These are phyloP conservation scores for Aspergillus sp. DNA, from an alignment of 2,329 filamentous ascomycete species.

Conservation along the genomic window DNA sequence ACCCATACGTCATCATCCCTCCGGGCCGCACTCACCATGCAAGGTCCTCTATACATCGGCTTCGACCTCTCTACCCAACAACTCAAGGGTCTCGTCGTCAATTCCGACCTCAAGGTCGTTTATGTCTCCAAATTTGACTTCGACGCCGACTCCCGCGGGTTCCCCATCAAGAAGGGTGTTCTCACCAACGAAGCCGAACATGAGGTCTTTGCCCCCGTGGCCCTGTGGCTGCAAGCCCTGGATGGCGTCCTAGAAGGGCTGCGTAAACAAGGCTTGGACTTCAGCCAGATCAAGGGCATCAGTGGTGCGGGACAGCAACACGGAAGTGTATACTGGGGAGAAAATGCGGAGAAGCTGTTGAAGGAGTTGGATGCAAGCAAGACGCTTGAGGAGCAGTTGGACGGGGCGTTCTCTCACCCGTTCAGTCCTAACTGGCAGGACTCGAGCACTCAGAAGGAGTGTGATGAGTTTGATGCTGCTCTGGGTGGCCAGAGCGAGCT, in stretches of 20 bases:
- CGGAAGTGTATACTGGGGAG: slow-evolving; percentile 92
- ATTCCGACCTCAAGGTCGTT: slow-evolving; percentile 76
- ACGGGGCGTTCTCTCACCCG: slow-evolving; percentile 74
- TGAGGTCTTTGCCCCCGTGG: slow-evolving; percentile 90
- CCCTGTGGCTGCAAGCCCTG: slow-evolving; percentile 90
- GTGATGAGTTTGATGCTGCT: slow-evolving; percentile 78
- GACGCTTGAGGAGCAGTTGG: slow-evolving; percentile 72
- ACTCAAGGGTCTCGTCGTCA: slow-evolving; percentile 88
- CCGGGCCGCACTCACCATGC: slow-evolving; percentile 36
- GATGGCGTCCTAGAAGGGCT: slow-evolving; percentile 80
- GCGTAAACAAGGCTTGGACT: slow-evolving; percentile 68
- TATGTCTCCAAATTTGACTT: slow-evolving; percentile 93
- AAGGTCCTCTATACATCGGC: slow-evolving; percentile 75
- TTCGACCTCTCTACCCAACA: slow-evolving; percentile 98
- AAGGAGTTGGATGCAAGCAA: slow-evolving; percentile 60
- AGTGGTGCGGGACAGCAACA: slow-evolving; percentile 96
- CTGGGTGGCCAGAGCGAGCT: slow-evolving; percentile 69
- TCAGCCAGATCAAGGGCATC: slow-evolving; percentile 74
- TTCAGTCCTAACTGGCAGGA: slow-evolving; percentile 98
- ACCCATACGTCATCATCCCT: slow-evolving; percentile 6
- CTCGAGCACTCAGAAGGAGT: slow-evolving; percentile 88
- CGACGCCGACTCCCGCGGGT: slow-evolving; percentile 76
- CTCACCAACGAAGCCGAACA: slow-evolving; percentile 76
- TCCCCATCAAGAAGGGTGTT: slow-evolving; percentile 86
- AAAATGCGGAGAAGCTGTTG: slow-evolving; percentile 67